Evolutionary conservation across 2,329 filamentous ascomycete genomes (phyloP).

Genomic region (Pseudocercospora cruenta): DNA sequence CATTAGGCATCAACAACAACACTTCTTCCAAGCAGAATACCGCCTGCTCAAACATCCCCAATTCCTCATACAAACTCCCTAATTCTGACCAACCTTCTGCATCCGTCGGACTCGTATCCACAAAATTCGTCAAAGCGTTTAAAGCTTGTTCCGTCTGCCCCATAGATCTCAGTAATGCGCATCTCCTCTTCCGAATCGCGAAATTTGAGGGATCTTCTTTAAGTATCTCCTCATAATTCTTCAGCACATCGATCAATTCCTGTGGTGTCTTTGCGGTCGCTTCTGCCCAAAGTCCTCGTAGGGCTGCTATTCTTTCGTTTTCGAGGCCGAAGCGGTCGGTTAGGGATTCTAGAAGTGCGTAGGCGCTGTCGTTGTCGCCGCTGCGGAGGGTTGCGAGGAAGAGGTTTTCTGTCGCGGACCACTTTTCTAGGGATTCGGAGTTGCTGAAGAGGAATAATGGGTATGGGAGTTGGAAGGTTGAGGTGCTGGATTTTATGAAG

Average conservation of each 20-base stretch:
- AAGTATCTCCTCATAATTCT: slow-evolving; percentile 77
- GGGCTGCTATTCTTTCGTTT: slow-evolving; percentile 84
- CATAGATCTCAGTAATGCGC: slow-evolving; percentile 77
- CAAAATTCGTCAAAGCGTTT: slow-evolving; percentile 69
- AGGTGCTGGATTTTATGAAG: slow-evolving; percentile 42
- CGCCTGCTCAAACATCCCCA: slow-evolving; percentile 79
- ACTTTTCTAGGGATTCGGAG: slow-evolving; percentile 75
- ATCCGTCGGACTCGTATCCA: slow-evolving; percentile 86
- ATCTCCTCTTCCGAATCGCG: slow-evolving; percentile 80
- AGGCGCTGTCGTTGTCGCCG: slow-evolving; percentile 78
- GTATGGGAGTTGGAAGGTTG: slow-evolving; percentile 46
- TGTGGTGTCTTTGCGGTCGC: slow-evolving; percentile 70
- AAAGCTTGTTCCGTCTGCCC: slow-evolving; percentile 73
- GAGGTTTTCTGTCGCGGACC: slow-evolving; percentile 85
- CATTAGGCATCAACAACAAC: slow-evolving; percentile 81
- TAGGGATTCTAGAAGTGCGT: slow-evolving; percentile 73
- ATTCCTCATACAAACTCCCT: slow-evolving; percentile 79
- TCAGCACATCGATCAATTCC: slow-evolving; percentile 70
- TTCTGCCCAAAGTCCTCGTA: slow-evolving; percentile 83
- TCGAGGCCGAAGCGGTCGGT: slow-evolving; percentile 76
- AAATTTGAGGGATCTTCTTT: slow-evolving; percentile 76
- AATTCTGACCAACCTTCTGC: slow-evolving; percentile 92
- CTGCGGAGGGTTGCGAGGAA: slow-evolving; percentile 81
- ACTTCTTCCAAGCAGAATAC: slow-evolving; percentile 91
- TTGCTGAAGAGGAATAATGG: slow-evolving; percentile 56